A percentile compares a stretch with the other conserved stretches of the same genome.
Conservation (phyloP, 768 basidiomycete species). For the Termitomyces sp. region DNA sequence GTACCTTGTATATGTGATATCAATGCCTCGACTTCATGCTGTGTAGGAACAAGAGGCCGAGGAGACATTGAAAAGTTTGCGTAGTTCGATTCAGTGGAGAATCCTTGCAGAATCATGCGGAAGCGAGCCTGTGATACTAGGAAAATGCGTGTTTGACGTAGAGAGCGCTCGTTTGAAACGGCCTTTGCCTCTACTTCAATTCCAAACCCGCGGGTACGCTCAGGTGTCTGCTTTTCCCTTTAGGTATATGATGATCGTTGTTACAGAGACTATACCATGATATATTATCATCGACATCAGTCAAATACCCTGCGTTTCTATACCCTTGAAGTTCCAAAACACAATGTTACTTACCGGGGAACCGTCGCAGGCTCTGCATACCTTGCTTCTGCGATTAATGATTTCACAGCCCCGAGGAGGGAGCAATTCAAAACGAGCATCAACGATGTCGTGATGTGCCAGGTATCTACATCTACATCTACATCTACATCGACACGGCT, state of each 20-base stretch:
- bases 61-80: constrained; percentile 11
- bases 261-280: constrained; percentile 22
- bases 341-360: constrained; percentile 16
- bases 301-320: constrained; percentile 60
- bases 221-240: neutral
- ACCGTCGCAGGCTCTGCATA: constrained; percentile 14
- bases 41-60: constrained; percentile 15
- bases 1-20: neutral
- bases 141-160: constrained; percentile 22
- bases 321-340: constrained; percentile 33
- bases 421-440: constrained; percentile 20
- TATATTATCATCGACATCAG: constrained; percentile 52
- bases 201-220: constrained; percentile 10
- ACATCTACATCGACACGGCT: neutral
- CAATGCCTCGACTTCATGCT: neutral
- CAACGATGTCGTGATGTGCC: constrained; percentile 31
- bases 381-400: constrained; percentile 26
- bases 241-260: neutral
- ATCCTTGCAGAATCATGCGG: constrained; percentile 18
- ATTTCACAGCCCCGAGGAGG: constrained; percentile 27
- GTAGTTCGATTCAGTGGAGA: constrained; percentile 21
- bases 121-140: constrained; percentile 28
- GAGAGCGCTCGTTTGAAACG: neutral
- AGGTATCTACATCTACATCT: constrained; percentile 23
- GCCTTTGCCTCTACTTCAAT: constrained; percentile 4